Conservation (phyloP, 1,284 basidiomycete genomes). For the Rhodotorula sp. region DNA sequence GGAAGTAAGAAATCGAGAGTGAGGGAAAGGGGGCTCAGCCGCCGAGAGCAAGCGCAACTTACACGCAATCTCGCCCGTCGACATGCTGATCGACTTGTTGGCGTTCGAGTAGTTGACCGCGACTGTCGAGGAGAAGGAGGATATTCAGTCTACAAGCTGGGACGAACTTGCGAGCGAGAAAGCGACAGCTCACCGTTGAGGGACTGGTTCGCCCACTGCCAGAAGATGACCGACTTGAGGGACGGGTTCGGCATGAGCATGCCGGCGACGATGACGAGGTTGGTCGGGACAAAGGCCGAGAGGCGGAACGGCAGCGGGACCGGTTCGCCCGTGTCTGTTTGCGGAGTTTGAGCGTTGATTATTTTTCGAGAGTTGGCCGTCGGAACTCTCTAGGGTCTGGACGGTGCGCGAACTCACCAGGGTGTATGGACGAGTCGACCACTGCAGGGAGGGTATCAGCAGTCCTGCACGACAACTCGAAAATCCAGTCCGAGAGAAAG, state of each 20-base stretch:
- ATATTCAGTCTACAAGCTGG: background rate
- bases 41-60: background rate
- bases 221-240: constrained; percentile 51
- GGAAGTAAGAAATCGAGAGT: no score
- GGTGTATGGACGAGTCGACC: constrained; percentile 45
- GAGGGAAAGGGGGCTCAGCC: no score
- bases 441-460: constrained; percentile 24
- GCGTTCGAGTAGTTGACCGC: constrained; percentile 47
- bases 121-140: constrained; percentile 16
- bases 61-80: constrained; percentile 41
- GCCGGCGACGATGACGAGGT: constrained; percentile 53
- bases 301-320: constrained; percentile 57
- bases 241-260: constrained; percentile 47
- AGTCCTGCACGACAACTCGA: no score
- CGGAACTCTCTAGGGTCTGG: no score
- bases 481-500: no score
- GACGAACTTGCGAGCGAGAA: no score
- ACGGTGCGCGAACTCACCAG: no score
- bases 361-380: no score
- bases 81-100: constrained; percentile 43
- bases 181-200: constrained; percentile 48
- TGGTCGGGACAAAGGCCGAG: constrained; percentile 58
- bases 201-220: constrained; percentile 59
- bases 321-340: constrained; percentile 54
- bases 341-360: no score